phyloP scores from a whole-genome alignment of 441 rosid genomes.

The Pelargonium fulgidum region DNA sequence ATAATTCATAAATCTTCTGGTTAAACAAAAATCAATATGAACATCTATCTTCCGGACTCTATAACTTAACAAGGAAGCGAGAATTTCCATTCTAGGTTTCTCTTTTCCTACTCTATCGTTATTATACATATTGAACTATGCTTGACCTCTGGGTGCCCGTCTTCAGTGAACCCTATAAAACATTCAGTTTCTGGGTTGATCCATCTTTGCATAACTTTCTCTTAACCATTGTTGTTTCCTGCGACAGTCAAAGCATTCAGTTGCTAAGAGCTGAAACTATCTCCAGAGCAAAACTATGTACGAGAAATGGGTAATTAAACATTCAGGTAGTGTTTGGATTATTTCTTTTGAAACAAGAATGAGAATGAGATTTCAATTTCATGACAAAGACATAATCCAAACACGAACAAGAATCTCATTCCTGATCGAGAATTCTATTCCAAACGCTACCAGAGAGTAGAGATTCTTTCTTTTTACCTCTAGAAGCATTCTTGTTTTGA shows the following conservation, averaged over 20 bases:
- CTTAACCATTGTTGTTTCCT: constrained; percentile 48
- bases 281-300: too few relatives aligned
- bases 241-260: constrained; percentile 25
- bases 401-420: too few relatives aligned
- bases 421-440: neutral
- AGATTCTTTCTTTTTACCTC: constrained; percentile 37
- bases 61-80: constrained; percentile 30
- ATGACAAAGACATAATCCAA: neutral
- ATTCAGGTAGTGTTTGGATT: too few relatives aligned
- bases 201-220: constrained; percentile 15
- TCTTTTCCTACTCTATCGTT: constrained; percentile 21
- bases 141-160: constrained; percentile 9
- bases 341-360: too few relatives aligned
- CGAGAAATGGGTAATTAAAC: too few relatives aligned
- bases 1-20: constrained; percentile 22
- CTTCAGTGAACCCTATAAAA: constrained; percentile 14
- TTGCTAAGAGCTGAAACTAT: neutral
- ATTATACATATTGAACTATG: constrained; percentile 39
- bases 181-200: constrained; percentile 20
- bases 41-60: constrained; percentile 38
- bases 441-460: too few relatives aligned
- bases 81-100: constrained; percentile 35
- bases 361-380: neutral
- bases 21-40: constrained; percentile 34
- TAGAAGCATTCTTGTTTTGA: constrained; percentile 42